These are phyloP conservation scores for Afroboletus lepidellus DNA, from an alignment of 1,284 basidiomycete genomes.

Conservation along the genomic window DNA sequence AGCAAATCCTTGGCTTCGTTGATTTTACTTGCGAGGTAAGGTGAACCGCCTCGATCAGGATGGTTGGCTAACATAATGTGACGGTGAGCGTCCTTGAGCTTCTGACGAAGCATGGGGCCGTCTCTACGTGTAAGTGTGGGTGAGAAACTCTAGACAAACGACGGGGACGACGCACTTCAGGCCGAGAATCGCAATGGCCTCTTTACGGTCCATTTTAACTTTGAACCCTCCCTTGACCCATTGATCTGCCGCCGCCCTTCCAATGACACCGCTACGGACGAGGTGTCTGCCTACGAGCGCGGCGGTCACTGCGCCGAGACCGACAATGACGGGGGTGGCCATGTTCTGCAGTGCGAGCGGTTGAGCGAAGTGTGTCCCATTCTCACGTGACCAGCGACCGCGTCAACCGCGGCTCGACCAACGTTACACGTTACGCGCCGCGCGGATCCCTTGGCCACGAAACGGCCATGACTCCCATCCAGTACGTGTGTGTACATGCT, in stretches of 20 bases:
- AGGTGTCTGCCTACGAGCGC: conserved; percentile 76
- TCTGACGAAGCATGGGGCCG: conserved; percentile 63
- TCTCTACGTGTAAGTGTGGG: conserved; percentile 51
- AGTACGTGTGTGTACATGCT: neutral
- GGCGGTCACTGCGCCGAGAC: conserved; percentile 77
- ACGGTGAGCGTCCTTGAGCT: conserved; percentile 88
- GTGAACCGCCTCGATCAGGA: conserved; percentile 93
- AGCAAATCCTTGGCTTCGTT: conserved; percentile 90
- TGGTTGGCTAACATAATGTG: conserved; percentile 95
- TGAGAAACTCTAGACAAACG: conserved; percentile 5
- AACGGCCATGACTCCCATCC: neutral
- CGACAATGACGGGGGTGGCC: conserved; percentile 76
- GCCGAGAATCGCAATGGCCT: conserved; percentile 91
- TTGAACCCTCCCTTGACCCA: conserved; percentile 96
- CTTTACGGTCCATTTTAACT: conserved; percentile 92
- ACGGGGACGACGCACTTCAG: conserved; percentile 67
- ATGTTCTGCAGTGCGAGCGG: conserved; percentile 35
- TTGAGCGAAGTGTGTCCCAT: too few relatives aligned
- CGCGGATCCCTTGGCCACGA: too few relatives aligned
- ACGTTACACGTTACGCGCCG: too few relatives aligned
- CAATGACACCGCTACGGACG: conserved; percentile 55
- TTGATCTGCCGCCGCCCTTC: conserved; percentile 69
- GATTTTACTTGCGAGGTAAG: conserved; percentile 97
- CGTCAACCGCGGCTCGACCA: too few relatives aligned
- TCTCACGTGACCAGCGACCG: neutral